phyloP scores from a whole-genome alignment of 208 protist genomes.

The Trypanosoma scelopori region DNA sequence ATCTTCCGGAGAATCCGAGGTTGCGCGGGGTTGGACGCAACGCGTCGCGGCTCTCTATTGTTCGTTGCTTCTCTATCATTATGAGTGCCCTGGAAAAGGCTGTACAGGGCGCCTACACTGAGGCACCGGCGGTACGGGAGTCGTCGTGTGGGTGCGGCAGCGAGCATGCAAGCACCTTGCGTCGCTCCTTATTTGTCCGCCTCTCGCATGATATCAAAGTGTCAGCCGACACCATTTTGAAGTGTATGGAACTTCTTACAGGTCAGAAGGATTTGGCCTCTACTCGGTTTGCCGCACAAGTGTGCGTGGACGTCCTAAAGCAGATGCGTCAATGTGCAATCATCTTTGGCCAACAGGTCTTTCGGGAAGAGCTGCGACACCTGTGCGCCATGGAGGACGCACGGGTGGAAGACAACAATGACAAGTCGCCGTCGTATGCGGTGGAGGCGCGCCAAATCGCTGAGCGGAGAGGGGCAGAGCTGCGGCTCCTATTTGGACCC shows the following conservation, averaged over 20 bases:
- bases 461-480: conserved; percentile 29
- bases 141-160: not conserved
- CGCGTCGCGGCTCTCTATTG: conserved; percentile 55
- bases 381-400: conserved; percentile 7
- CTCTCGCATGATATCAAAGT: conserved; percentile 57
- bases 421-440: conserved; percentile 2
- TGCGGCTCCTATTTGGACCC: conserved; percentile 50
- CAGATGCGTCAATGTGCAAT: conserved; percentile 58
- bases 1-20: conserved; percentile 56
- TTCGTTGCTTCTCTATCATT: conserved; percentile 76
- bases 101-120: conserved; percentile 45
- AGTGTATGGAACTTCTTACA: conserved; percentile 50
- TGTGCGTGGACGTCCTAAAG: conserved; percentile 68
- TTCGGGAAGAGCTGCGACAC: conserved; percentile 24
- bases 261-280: conserved; percentile 41
- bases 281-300: conserved; percentile 64
- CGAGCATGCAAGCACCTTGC: not conserved
- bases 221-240: conserved; percentile 49
- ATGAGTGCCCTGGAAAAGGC: conserved; percentile 66
- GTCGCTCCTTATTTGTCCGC: conserved; percentile 31
- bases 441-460: conserved; percentile 27
- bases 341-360: conserved; percentile 46
- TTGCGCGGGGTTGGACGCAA: conserved; percentile 64
- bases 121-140: not conserved
- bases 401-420: not conserved